Conservation (phyloP, 306 rosid genomes). For the Malus sylvestris region DNA sequence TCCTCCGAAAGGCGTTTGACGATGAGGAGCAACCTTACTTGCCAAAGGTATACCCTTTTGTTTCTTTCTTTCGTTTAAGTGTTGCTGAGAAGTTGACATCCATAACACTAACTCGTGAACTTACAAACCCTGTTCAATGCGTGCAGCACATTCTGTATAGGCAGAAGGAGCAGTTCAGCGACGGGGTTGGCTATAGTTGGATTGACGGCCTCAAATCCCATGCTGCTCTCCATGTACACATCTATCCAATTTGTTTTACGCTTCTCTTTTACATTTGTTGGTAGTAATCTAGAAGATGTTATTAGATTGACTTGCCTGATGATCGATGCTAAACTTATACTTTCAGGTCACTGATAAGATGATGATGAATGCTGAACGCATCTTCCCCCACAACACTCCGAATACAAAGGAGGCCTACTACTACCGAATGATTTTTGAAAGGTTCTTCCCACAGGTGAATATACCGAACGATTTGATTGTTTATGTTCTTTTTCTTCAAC, state of each 20-base stretch:
- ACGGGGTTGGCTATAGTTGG: conserved; percentile 98
- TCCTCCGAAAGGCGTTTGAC: conserved; percentile 85
- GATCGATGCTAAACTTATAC: neutral
- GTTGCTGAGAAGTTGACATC: neutral
- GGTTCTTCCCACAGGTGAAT: conserved; percentile 87
- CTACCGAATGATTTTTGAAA: conserved; percentile 89
- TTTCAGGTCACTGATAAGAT: conserved; percentile 70
- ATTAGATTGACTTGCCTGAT: conserved; percentile 1
- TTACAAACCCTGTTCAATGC: conserved; percentile 5
- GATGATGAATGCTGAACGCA: conserved; percentile 73
- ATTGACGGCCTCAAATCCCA: conserved; percentile 91
- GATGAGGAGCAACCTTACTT: conserved; percentile 85
- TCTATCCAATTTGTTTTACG: neutral
- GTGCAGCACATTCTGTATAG: conserved; percentile 85
- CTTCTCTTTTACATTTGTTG: neutral
- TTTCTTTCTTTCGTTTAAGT: neutral
- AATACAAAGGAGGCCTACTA: conserved; percentile 80
- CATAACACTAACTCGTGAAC: neutral
- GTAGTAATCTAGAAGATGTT: neutral
- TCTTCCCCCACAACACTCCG: conserved; percentile 91
- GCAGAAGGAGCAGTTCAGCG: conserved; percentile 96
- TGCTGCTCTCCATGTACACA: conserved; percentile 72
- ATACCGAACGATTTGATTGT: neutral
- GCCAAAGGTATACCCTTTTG: conserved; percentile 55
- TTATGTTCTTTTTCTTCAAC: neutral